phyloP scores from a whole-genome alignment of 371 early-diverging fungal species.

The Mortierella sp. region DNA sequence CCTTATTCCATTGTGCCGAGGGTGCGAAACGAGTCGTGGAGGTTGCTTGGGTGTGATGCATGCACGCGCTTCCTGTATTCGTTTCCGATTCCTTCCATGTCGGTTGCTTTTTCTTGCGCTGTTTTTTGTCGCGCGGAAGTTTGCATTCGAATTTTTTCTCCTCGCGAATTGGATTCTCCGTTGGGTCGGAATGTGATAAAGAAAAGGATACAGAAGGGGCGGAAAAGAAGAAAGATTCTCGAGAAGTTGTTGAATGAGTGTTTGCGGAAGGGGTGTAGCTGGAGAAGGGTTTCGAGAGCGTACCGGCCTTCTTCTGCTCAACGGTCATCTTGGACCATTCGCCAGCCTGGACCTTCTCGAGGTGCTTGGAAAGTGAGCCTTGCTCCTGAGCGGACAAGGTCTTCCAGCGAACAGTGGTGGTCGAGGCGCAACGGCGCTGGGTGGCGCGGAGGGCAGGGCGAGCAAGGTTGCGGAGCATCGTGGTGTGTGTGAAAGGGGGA shows the following conservation, averaged over 20 bases:
- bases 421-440: constrained; percentile 54
- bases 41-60: neutral
- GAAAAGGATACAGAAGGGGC: too few relatives aligned
- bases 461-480: constrained; percentile 49
- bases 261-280: neutral
- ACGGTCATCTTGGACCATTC: constrained; percentile 94
- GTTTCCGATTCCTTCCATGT: neutral
- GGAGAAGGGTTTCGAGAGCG: constrained; percentile 30
- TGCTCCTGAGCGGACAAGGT: constrained; percentile 90
- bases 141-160: too few relatives aligned
- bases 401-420: constrained; percentile 77
- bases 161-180: too few relatives aligned
- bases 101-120: too few relatives aligned
- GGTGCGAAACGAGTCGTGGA: neutral
- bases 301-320: constrained; percentile 97
- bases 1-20: neutral
- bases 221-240: too few relatives aligned
- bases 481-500: neutral
- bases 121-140: neutral
- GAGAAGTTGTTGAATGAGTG: neutral
- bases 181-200: too few relatives aligned
- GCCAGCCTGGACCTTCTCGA: constrained; percentile 89
- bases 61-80: neutral
- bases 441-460: constrained; percentile 51
- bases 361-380: constrained; percentile 83